Evolutionary conservation across 2,329 filamentous ascomycete genomes (phyloP).

Genomic region (Xylaria sp.): DNA sequence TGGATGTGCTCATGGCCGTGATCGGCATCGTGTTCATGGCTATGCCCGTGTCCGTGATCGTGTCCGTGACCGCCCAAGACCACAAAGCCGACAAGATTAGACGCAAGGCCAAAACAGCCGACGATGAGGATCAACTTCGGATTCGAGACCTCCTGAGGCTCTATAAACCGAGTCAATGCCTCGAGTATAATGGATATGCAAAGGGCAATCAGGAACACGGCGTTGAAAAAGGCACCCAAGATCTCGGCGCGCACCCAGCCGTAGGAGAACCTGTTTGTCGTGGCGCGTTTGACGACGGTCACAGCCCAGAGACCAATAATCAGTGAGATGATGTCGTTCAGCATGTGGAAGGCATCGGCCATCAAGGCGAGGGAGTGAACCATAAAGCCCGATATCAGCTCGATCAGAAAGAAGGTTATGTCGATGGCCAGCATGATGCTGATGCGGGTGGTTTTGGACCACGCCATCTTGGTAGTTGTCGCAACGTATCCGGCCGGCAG

Average conservation of each 20-base stretch:
- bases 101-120: conserved; percentile 84
- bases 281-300: conserved; percentile 83
- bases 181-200: conserved; percentile 97
- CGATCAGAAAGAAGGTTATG: conserved; percentile 87
- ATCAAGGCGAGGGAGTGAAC: conserved; percentile 93
- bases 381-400: conserved; percentile 85
- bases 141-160: conserved; percentile 87
- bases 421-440: conserved; percentile 93
- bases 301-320: conserved; percentile 96
- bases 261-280: conserved; percentile 93
- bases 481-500: conserved; percentile 4
- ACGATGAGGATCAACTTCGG: conserved; percentile 90
- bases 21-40: conserved; percentile 70
- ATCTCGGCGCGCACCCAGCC: conserved; percentile 98
- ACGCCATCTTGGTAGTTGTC: conserved; percentile 69
- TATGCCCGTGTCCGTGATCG: conserved; percentile 71
- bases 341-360: conserved; percentile 98
- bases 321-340: conserved; percentile 97
- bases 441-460: conserved; percentile 94
- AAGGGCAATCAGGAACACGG: conserved; percentile 95
- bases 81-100: conserved; percentile 88
- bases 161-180: conserved; percentile 89
- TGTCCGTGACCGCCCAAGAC: conserved; percentile 96
- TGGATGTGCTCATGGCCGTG: conserved; percentile 60
- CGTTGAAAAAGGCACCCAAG: conserved; percentile 94